These are phyloP conservation scores for Calocybe cyanea DNA, from an alignment of 768 basidiomycete species.

Conservation along the genomic window DNA sequence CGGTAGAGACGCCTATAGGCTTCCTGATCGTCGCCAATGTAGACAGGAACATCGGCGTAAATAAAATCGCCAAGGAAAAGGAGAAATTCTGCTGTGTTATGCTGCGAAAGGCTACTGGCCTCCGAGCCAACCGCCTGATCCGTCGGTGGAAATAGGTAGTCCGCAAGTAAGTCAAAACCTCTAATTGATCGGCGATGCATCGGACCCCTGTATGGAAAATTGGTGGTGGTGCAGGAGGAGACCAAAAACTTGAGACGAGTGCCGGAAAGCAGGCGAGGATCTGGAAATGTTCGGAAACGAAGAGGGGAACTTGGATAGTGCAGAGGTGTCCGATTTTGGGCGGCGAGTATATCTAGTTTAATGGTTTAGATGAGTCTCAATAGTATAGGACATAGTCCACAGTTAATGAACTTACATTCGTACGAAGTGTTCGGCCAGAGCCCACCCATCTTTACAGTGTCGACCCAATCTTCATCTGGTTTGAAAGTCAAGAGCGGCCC, in stretches of 20 bases:
- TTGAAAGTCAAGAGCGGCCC: slow-evolving; percentile 48
- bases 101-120: background rate
- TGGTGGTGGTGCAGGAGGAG: slow-evolving; percentile 63
- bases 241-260: slow-evolving; percentile 66
- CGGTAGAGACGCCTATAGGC: slow-evolving; percentile 65
- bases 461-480: slow-evolving; percentile 53
- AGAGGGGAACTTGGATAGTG: slow-evolving; percentile 50
- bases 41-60: slow-evolving; percentile 68
- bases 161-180: slow-evolving; percentile 62
- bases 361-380: no score
- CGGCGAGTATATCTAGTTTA: slow-evolving; percentile 40
- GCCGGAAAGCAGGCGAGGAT: slow-evolving; percentile 51
- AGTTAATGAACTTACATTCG: slow-evolving; percentile 49
- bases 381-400: no score
- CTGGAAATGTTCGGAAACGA: slow-evolving; percentile 71
- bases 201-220: slow-evolving; percentile 68
- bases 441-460: slow-evolving; percentile 47
- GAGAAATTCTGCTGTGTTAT: slow-evolving; percentile 50
- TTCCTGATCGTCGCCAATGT: slow-evolving; percentile 53
- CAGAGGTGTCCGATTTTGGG: slow-evolving; percentile 39
- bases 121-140: background rate
- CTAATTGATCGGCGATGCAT: slow-evolving; percentile 47
- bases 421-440: slow-evolving; percentile 70
- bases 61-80: slow-evolving; percentile 74
- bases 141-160: slow-evolving; percentile 39